phyloP scores from a whole-genome alignment of 1,139 yeast species.

The Kazachstania sp. region DNA sequence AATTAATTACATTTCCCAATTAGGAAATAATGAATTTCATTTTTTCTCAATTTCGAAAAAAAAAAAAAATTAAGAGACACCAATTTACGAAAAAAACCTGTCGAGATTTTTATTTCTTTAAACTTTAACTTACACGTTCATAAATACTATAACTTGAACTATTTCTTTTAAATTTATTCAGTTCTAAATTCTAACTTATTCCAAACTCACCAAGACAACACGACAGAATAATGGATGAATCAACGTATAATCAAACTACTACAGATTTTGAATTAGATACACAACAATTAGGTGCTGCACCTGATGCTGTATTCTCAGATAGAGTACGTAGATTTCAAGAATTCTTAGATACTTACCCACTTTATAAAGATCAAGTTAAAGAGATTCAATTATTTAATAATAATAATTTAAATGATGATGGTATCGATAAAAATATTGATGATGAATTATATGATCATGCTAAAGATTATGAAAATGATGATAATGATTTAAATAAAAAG shows the following conservation, averaged over 20 bases:
- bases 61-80: background rate
- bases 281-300: slow-evolving; percentile 15
- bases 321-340: slow-evolving; percentile 85
- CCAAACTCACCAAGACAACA: background rate
- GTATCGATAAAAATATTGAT: slow-evolving; percentile 8
- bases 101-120: background rate
- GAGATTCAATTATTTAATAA: slow-evolving; percentile 32
- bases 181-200: background rate
- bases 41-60: background rate
- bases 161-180: no score
- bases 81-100: background rate
- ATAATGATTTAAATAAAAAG: slow-evolving; percentile 5
- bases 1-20: slow-evolving; percentile 3
- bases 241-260: slow-evolving; percentile 4
- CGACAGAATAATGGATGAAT: slow-evolving; percentile 4
- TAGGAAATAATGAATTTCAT: slow-evolving; percentile 3
- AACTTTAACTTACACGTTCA: background rate
- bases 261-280: slow-evolving; percentile 8
- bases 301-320: slow-evolving; percentile 53
- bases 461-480: slow-evolving; percentile 30
- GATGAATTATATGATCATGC: slow-evolving; percentile 36
- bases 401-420: slow-evolving; percentile 9
- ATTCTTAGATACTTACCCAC: slow-evolving; percentile 59
- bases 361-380: slow-evolving; percentile 61
- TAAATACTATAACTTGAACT: background rate